Percentiles rank a stretch among this genome's conserved stretches.
phyloP scores from a whole-genome alignment of 2,329 filamentous ascomycete species.

The Sarocladiaceae sp. region DNA sequence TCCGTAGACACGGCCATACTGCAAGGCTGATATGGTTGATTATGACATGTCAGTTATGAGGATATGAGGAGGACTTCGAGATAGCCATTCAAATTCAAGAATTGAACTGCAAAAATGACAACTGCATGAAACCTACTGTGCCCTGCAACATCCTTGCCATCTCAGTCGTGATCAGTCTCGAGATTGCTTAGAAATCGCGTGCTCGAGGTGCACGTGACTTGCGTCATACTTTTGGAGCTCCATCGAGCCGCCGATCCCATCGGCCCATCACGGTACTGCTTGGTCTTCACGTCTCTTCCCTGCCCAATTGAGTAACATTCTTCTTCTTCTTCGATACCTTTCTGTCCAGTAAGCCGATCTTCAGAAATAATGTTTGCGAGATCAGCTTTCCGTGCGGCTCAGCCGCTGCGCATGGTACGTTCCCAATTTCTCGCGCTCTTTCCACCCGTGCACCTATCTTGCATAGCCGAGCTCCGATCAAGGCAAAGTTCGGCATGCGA shows the following conservation, averaged over 20 bases:
- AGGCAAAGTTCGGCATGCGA: background rate
- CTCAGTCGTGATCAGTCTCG: no score
- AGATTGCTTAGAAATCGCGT: no score
- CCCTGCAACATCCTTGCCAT: no score
- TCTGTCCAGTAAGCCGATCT: slow-evolving; percentile 1
- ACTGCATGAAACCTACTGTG: no score
- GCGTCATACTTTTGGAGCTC: slow-evolving; percentile 10
- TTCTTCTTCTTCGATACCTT: background rate
- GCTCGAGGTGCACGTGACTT: slow-evolving; percentile 9
- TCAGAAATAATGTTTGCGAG: slow-evolving; percentile 26
- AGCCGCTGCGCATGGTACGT: slow-evolving; percentile 60
- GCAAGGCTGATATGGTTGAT: no score
- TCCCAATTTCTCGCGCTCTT: background rate
- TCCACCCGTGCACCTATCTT: no score
- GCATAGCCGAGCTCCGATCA: no score
- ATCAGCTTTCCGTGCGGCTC: slow-evolving; percentile 55
- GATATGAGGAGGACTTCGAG: no score
- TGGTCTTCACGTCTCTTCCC: background rate
- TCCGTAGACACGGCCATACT: no score
- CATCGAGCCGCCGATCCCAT: slow-evolving; percentile 2
- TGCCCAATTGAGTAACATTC: slow-evolving; percentile 16
- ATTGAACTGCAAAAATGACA: no score
- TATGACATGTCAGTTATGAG: no score
- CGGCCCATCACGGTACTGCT: background rate
- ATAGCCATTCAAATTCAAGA: no score